Evolutionary conservation across 2,329 filamentous ascomycete species (phyloP).

Genomic region (Cordyceps tenuipes): DNA sequence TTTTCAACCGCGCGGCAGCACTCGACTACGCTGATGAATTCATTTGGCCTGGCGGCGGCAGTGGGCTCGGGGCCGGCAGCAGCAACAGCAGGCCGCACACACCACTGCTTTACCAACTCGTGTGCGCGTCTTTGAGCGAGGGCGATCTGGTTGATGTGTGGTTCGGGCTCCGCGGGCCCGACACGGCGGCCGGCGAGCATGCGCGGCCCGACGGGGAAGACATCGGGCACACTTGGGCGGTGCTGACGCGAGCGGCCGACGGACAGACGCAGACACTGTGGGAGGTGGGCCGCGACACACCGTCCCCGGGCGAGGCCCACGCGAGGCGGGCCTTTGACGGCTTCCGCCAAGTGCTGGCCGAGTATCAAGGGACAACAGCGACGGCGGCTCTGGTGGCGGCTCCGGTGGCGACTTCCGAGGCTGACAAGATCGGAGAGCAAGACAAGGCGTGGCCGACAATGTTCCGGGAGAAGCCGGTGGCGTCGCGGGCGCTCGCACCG

Average conservation of each 20-base stretch:
- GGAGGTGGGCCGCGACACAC: constrained; percentile 14
- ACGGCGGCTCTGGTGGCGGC: neutral
- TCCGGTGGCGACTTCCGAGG: neutral
- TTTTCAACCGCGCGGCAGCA: constrained; percentile 12
- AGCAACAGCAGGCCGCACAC: neutral
- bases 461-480: constrained; percentile 12
- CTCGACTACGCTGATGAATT: constrained; percentile 15
- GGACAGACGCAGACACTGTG: constrained; percentile 13
- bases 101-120: constrained; percentile 9
- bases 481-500: constrained; percentile 14
- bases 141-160: constrained; percentile 15
- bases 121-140: constrained; percentile 13
- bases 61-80: neutral
- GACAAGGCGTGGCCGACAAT: neutral
- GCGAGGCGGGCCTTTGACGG: constrained; percentile 15
- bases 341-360: constrained; percentile 13
- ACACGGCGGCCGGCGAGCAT: constrained; percentile 6
- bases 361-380: neutral
- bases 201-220: constrained; percentile 10
- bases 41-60: constrained; percentile 8
- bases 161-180: constrained; percentile 14
- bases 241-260: constrained; percentile 8
- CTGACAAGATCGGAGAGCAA: neutral
- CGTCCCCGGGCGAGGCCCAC: constrained; percentile 10
- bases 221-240: constrained; percentile 15